Base-by-base conservation (phyloP, 169 alveolate genomes). In the Perkinsus marinus region DNA sequence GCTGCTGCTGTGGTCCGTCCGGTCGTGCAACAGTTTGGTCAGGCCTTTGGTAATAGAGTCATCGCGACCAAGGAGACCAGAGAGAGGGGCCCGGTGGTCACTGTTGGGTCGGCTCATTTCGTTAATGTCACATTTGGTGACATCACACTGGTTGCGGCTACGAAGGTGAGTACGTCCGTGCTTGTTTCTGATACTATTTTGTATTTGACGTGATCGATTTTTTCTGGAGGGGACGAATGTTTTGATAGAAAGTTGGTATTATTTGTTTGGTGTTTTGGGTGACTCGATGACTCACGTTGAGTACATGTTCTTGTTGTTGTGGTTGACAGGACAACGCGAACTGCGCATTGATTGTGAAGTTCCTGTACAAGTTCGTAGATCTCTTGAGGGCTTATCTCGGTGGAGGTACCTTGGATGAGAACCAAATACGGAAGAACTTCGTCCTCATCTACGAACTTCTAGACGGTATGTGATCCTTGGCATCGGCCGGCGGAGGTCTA, bases 1-100 rank as follows among this genome's bases (percentile, higher is more conserved):
- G 5, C 26, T 26, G 22, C 3, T 26, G 0, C 26, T 30, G 79
- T 5, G 34, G 79, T 30, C 34, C 37, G 7, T 19, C 37, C 34
- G 79, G 5, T 2, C 26, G 79, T 26, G 79, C 7, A 16, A 16
- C 79, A 6, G 79, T 57, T 16, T 26, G 79, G 79, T 57, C 93
- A 95, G 93, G 93, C 95, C 91, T 96, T 96, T 92, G 96, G 98
- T 91, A 93, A 96, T 37, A 94, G 95, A 90, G 94, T 96, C 38
- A 96, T 96, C 36, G 97, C 97, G 26, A 94, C 97, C 30, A 96
- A 96, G 93, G 97, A 96, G 92, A 95, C 95, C 37, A 95, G 96
- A 89, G 98, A 96, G 92, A 94, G 95, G 38, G 79, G 79, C 3
- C 98, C 98, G 22, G 95, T 96, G n/a, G 95, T 94, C 30, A 90